Evolutionary conservation across 108 stramenopile species (phyloP), one percentile per base, ranked within the genome.

Genomic region (Bacterosira constricta): DNA sequence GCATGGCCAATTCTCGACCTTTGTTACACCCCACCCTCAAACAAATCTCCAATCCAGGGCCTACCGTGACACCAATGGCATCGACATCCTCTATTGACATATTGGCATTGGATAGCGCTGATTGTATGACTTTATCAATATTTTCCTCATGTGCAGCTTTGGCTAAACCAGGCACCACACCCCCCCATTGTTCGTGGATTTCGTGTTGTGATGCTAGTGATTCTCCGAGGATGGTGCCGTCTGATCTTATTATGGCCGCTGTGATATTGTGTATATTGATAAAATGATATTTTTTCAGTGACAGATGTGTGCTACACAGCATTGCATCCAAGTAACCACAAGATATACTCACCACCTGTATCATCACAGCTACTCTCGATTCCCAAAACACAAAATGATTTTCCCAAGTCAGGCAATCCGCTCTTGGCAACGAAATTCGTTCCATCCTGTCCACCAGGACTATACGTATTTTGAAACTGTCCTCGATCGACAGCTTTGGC

Each of bases 321-420:
- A 6, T 26, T 26, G 1, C 38, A 36, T 58, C 5, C 7, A 18
- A 35, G 31, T 25, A 42, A 6, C 68, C 18, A 59, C 39, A 59
- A 57, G 37, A 7, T 7, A 38, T 32, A 3, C 71, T 64, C 35
- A 74, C 73, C 73, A 15, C 90, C 92, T 7, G 92, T 93, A 71
- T 94, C 97, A 61, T 97, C 98, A 72, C 98, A 99, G 64, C 95
- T 96, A 52, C 97, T 97, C 61, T 99, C 98, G 75, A 99, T 97
- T 23, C 98, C 98, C 71, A 99, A 71, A 18, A 99, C 98, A 11
- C 74, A 79, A 77, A 91, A 97, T 4, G 62, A 75, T 51, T 61
- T 69, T 1, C 51, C 70, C 5, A 35, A 32, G 53, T 80, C 68
- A 10, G 92, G 96, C 8, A 94, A 65, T n/a, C 93, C 93, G 30